Evolutionary conservation across 2,329 filamentous ascomycete genomes (phyloP).

Genomic region (Hypoxylon sp.): DNA sequence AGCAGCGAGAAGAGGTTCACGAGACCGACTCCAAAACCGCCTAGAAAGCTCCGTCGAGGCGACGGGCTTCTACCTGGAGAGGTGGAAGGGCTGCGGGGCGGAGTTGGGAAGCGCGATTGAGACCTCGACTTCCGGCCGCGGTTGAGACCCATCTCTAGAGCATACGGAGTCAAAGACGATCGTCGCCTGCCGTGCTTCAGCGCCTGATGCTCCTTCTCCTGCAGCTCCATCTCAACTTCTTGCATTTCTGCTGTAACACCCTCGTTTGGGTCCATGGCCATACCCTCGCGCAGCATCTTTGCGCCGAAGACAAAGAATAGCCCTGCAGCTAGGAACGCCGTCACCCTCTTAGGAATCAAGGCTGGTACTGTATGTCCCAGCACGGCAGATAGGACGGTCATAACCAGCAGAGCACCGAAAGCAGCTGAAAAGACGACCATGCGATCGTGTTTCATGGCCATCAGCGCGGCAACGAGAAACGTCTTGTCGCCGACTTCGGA

Average conservation of each 20-base stretch:
- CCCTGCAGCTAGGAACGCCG: constrained; percentile 84
- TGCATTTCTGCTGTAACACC: constrained; percentile 98
- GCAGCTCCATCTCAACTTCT: constrained; percentile 92
- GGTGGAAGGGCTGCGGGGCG: constrained; percentile 83
- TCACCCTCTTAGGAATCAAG: constrained; percentile 89
- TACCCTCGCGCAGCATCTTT: constrained; percentile 85
- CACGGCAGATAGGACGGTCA: constrained; percentile 94
- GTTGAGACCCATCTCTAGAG: constrained; percentile 82
- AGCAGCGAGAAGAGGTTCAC: constrained; percentile 89
- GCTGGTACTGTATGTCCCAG: constrained; percentile 93
- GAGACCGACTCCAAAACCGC: constrained; percentile 65
- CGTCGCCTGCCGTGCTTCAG: constrained; percentile 74
- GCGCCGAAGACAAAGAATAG: constrained; percentile 92
- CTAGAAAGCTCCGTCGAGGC: constrained; percentile 55
- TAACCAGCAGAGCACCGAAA: constrained; percentile 89
- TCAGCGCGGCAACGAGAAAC: constrained; percentile 94
- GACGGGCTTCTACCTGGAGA: constrained; percentile 74
- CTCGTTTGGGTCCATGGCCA: constrained; percentile 89
- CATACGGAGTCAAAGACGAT: constrained; percentile 79
- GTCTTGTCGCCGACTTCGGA: constrained; percentile 99
- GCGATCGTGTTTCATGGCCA: constrained; percentile 98
- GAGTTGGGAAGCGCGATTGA: constrained; percentile 81
- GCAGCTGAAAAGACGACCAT: constrained; percentile 94
- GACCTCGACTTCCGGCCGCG: constrained; percentile 76
- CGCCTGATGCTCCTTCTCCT: constrained; percentile 88